A percentile compares a stretch with the other conserved stretches of the same genome.
phyloP scores from a whole-genome alignment of 352 stramenopile species.

The Plasmopara viticola region DNA sequence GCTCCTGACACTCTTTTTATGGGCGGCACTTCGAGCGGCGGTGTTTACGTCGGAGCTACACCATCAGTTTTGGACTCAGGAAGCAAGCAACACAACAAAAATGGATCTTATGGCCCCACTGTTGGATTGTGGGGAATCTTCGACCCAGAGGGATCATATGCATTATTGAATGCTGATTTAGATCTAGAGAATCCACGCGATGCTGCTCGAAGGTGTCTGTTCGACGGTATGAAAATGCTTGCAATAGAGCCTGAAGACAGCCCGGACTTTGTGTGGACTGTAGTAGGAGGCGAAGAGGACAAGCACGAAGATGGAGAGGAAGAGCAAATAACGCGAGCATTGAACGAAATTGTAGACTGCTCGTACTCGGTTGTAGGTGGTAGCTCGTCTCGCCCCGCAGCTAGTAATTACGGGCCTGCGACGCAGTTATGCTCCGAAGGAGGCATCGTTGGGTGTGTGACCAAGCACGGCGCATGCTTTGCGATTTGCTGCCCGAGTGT shows the following conservation, averaged over 20 bases:
- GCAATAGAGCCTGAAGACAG: slow-evolving; percentile 69
- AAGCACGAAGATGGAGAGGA: slow-evolving; percentile 50
- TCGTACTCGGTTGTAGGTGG: slow-evolving; percentile 58
- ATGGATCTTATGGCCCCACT: slow-evolving; percentile 23
- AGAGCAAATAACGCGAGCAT: slow-evolving; percentile 51
- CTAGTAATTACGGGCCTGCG: slow-evolving; percentile 23
- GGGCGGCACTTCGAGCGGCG: slow-evolving; percentile 63
- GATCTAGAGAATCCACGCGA: slow-evolving; percentile 51
- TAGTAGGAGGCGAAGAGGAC: slow-evolving; percentile 32
- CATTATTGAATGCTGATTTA: slow-evolving; percentile 68
- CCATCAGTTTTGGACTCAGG: slow-evolving; percentile 11
- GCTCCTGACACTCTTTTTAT: slow-evolving; percentile 79
- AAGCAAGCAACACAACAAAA: slow-evolving; percentile 19
- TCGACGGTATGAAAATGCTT: slow-evolving; percentile 63
- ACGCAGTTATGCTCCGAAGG: slow-evolving; percentile 79
- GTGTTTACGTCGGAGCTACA: slow-evolving; percentile 38
- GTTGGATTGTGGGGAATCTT: slow-evolving; percentile 78
- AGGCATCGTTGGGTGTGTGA: slow-evolving; percentile 51
- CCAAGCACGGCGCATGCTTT: slow-evolving; percentile 61
- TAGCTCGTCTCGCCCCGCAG: slow-evolving; percentile 31
- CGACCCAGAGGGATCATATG: slow-evolving; percentile 75
- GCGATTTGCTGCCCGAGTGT: slow-evolving; percentile 76
- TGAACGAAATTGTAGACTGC: slow-evolving; percentile 75
- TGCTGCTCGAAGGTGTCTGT: slow-evolving; percentile 48
- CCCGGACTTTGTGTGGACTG: slow-evolving; percentile 77